Base-by-base conservation (phyloP, 768 basidiomycete genomes). In the Coprinopsis cinerea region DNA sequence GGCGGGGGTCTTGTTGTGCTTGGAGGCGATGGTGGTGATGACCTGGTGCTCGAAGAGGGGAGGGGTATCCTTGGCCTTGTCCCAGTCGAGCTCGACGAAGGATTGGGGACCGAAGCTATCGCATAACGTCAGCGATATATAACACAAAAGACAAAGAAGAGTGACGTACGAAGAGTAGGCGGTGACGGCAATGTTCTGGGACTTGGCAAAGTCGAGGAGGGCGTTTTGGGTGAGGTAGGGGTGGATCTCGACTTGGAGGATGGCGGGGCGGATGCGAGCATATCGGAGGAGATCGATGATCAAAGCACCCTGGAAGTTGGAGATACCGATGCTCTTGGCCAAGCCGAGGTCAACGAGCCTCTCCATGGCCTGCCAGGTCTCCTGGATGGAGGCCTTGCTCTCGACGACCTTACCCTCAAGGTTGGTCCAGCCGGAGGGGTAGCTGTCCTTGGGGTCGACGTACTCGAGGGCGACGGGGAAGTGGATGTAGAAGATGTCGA, bases 281-380 rank as follows among this genome's bases (percentile, higher is more conserved):
- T 92, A 92, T 52, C 82, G 83, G 45, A 87, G 69, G 48, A 92
- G 72, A 58, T 93, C 92, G 41, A 84, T 68, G 57, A 93, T 72
- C 46, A 91, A 64, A 10, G 78, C 72, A 7, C 86, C 87, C 56
- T 78, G 75, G 69, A 78, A 83, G 70, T 92, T 92, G 60, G 87
- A 91, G 53, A 47, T 60, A 49, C 89, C 92, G 56, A 94, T 89
- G 61, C 91, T 86, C 72, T 79, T 88, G 9, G 72, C 79, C 34
- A 83, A 63, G 6, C 83, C 83, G 36, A 75, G 73, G 55, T 88
- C 84, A 41, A 84, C 83, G 18, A 93, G 76, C 53, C 75, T 72
- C 66, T 95, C 92, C 82, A 95, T 78, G 14, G 78, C 88, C 35
- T 65, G 61, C 89, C 90, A 94, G 15, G 92, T 94, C 70, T 89